A percentile compares a stretch with the other conserved stretches of the same genome.
phyloP scores from a whole-genome alignment of 208 protist species.

The Leishmania amazonensis region DNA sequence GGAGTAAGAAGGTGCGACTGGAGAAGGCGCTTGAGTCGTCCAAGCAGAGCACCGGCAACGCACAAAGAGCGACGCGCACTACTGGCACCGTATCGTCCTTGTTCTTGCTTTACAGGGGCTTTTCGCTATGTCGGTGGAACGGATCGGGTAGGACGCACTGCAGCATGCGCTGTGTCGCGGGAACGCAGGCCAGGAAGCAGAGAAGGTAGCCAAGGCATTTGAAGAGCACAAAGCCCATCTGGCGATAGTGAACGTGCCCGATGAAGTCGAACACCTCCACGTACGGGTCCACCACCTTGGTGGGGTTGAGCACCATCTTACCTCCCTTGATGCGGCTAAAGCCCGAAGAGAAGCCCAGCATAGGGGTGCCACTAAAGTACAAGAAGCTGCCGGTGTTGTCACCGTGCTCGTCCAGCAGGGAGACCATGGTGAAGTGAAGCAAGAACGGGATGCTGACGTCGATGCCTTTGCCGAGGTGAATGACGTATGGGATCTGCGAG shows the following conservation, averaged over 20 bases:
- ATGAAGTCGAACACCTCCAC: constrained; percentile 72
- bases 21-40: not conserved
- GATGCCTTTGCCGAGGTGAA: constrained; percentile 76
- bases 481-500: constrained; percentile 72
- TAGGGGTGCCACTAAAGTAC: constrained; percentile 86
- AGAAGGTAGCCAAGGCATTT: constrained; percentile 61
- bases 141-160: constrained; percentile 71
- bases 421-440: constrained; percentile 85
- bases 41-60: not conserved
- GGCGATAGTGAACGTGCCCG: constrained; percentile 73
- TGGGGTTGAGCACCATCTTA: constrained; percentile 76
- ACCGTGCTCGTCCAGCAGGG: constrained; percentile 81
- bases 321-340: constrained; percentile 60
- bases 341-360: constrained; percentile 73
- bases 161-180: constrained; percentile 61
- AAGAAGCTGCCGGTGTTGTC: constrained; percentile 79
- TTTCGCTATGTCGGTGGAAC: constrained; percentile 77
- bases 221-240: constrained; percentile 77
- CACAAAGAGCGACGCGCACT: not conserved
- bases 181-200: constrained; percentile 74
- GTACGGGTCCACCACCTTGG: constrained; percentile 65
- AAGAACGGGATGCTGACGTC: constrained; percentile 84
- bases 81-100: not conserved
- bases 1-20: not conserved
- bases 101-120: constrained; percentile 20